phyloP scores from a whole-genome alignment of 2,329 filamentous ascomycete species.

The Sporothrix phasma region DNA sequence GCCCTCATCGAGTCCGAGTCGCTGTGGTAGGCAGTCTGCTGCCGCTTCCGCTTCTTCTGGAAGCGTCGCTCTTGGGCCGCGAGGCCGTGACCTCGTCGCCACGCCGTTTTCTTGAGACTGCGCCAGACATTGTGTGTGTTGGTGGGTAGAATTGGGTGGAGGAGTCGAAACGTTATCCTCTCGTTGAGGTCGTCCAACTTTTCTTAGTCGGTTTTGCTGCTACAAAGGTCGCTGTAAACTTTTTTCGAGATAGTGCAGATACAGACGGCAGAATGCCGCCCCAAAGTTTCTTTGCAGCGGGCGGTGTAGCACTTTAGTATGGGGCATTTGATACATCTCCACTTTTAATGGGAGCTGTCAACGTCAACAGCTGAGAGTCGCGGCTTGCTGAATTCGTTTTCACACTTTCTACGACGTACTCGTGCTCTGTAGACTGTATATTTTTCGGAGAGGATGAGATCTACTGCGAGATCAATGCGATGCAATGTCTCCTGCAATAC shows the following conservation, averaged over 20 bases:
- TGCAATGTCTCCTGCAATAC: too few relatives aligned
- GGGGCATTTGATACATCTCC: background rate
- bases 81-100: constrained; percentile 7
- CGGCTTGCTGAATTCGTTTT: background rate
- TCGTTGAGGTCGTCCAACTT: background rate
- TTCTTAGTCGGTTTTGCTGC: background rate
- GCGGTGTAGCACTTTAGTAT: constrained; percentile 1
- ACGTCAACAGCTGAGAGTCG: background rate
- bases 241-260: background rate
- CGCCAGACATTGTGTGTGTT: constrained; percentile 1
- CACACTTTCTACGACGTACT: background rate
- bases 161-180: too few relatives aligned
- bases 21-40: constrained; percentile 40
- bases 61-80: constrained; percentile 1
- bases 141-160: background rate
- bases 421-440: background rate
- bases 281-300: background rate
- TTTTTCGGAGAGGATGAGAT: too few relatives aligned
- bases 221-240: background rate
- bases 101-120: constrained; percentile 8
- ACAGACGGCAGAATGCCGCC: constrained; percentile 3
- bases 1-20: constrained; percentile 32
- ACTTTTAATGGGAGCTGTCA: background rate
- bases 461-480: too few relatives aligned
- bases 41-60: constrained; percentile 40